Conservation (phyloP, 345 rosid genomes). For the Geranium rotundifolium region DNA sequence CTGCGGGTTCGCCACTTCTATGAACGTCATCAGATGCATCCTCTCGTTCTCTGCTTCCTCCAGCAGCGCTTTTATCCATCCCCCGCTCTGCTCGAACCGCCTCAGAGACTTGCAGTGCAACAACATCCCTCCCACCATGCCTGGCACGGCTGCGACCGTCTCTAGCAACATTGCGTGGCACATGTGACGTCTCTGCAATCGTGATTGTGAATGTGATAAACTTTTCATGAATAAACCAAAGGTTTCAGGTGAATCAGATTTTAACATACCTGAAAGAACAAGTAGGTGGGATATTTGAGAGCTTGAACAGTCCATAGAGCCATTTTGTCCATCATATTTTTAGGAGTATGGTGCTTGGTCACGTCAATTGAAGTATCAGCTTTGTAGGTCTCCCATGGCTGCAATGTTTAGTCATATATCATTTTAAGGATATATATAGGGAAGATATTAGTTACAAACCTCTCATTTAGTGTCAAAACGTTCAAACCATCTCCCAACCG, state of each 20-base stretch:
- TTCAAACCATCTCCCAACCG: no score
- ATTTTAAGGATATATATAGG: no score
- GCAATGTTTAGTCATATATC: neutral
- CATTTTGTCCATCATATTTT: constrained; percentile 36
- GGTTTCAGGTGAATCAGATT: no score
- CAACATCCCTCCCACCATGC: constrained; percentile 68
- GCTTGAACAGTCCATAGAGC: constrained; percentile 54
- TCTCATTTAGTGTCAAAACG: no score
- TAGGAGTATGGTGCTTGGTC: constrained; percentile 43
- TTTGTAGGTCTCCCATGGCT: constrained; percentile 58
- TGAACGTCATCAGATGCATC: constrained; percentile 62
- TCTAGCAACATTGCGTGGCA: constrained; percentile 61
- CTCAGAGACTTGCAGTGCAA: constrained; percentile 48
- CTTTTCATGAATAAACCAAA: no score
- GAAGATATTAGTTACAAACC: no score
- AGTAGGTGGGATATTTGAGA: constrained; percentile 30
- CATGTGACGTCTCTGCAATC: constrained; percentile 45
- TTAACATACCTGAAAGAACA: constrained; percentile 56
- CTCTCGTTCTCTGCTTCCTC: constrained; percentile 66
- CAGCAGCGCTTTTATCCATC: constrained; percentile 54
- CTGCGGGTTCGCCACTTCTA: constrained; percentile 38
- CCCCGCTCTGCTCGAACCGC: constrained; percentile 50
- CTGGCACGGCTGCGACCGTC: constrained; percentile 53
- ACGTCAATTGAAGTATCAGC: constrained; percentile 44
- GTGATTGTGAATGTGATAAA: no score